These are phyloP conservation scores for Harringtonia aguacate DNA, from an alignment of 2,329 filamentous ascomycete species.

Conservation along the genomic window DNA sequence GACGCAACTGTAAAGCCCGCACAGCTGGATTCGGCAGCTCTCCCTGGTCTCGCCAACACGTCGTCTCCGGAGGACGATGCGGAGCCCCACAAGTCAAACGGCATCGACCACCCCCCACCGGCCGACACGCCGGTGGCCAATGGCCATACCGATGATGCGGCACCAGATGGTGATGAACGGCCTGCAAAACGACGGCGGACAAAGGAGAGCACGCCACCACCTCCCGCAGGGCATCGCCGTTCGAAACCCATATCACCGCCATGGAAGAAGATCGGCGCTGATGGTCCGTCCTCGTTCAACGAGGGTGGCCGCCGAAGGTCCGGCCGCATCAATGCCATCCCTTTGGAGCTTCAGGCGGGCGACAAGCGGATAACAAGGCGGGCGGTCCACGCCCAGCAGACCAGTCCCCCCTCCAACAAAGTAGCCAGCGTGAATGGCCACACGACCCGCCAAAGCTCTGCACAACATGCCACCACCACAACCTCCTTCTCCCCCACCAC, in stretches of 20 bases:
- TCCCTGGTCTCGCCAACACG: neutral
- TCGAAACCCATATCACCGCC: constrained; percentile 64
- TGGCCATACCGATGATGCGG: constrained; percentile 15
- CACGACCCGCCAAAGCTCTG: constrained; percentile 4
- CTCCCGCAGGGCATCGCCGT: constrained; percentile 23
- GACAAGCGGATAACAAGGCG: constrained; percentile 42
- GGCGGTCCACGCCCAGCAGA: constrained; percentile 24
- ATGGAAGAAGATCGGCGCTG: constrained; percentile 78
- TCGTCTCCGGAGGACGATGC: neutral
- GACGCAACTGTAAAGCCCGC: constrained; percentile 8
- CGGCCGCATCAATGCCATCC: constrained; percentile 49
- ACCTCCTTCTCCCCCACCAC: constrained; percentile 1
- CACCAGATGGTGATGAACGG: constrained; percentile 24
- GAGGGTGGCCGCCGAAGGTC: constrained; percentile 61
- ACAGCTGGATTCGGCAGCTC: neutral
- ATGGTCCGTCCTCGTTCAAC: constrained; percentile 79
- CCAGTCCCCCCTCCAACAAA: constrained; percentile 22
- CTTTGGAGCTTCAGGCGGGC: constrained; percentile 39
- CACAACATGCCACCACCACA: neutral
- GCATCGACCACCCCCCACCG: neutral
- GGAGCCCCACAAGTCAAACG: neutral
- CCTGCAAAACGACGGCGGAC: constrained; percentile 58
- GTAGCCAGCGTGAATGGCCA: constrained; percentile 12
- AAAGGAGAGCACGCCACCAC: constrained; percentile 28
- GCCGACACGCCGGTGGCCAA: constrained; percentile 7